Percentiles rank a stretch among this genome's conserved stretches.
These are phyloP conservation scores for Aeminium ludgeri DNA, from an alignment of 495 filamentous ascomycete species.

Conservation along the genomic window DNA sequence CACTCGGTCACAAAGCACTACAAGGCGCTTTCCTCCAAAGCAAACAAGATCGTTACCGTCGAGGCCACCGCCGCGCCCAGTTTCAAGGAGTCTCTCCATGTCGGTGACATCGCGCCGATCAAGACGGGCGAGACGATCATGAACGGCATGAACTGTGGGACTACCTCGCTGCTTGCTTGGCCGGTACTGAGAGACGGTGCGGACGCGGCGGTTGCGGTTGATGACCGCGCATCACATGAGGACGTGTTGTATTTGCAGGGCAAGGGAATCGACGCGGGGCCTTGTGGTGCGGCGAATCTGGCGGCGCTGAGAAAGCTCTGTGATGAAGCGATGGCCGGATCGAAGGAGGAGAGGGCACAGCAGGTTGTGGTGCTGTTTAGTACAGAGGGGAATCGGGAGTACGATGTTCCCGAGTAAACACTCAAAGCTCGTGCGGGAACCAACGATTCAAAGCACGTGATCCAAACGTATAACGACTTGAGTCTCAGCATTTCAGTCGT, in stretches of 20 bases:
- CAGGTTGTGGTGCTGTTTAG: slow-evolving; percentile 36
- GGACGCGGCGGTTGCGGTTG: slow-evolving; percentile 40
- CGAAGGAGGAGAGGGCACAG: slow-evolving; percentile 24
- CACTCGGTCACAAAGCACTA: slow-evolving; percentile 43
- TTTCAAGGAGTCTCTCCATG: slow-evolving; percentile 34
- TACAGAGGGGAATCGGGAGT: slow-evolving; percentile 25
- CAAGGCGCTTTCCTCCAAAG: slow-evolving; percentile 25
- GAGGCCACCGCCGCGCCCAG: slow-evolving; percentile 49
- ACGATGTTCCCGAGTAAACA: slow-evolving; percentile 9
- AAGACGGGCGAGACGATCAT: slow-evolving; percentile 42
- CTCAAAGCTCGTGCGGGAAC: too few relatives aligned
- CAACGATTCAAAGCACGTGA: too few relatives aligned
- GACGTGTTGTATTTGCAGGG: slow-evolving; percentile 34
- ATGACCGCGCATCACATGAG: slow-evolving; percentile 37
- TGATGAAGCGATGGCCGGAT: slow-evolving; percentile 13
- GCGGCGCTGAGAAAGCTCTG: slow-evolving; percentile 36
- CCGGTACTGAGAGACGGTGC: slow-evolving; percentile 35
- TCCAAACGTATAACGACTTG: too few relatives aligned
- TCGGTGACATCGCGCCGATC: slow-evolving; percentile 28
- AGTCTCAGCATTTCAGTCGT: too few relatives aligned
- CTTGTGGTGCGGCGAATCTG: slow-evolving; percentile 46
- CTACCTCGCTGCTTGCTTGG: slow-evolving; percentile 47
- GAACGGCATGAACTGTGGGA: slow-evolving; percentile 53
- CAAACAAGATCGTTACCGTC: slow-evolving; percentile 32
- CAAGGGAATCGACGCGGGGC: slow-evolving; percentile 36